Evolutionary conservation across 768 basidiomycete genomes (phyloP).

Genomic region (Holtermannia corniformis): DNA sequence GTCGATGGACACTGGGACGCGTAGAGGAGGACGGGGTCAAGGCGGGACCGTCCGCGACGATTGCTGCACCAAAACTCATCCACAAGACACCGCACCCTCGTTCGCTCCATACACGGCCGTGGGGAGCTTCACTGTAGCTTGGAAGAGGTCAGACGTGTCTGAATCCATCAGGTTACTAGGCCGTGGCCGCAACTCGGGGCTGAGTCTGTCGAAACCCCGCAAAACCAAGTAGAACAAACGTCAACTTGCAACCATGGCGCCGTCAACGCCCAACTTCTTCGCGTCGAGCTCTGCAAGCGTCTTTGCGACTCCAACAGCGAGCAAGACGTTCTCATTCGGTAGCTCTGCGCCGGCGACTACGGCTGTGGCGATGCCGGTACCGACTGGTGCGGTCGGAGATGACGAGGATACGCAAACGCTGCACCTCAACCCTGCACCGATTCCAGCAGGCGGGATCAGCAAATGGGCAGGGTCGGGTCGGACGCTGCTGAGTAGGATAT

Average conservation of each 20-base stretch:
- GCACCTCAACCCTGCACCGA: conserved; percentile 20
- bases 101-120: too few relatives aligned
- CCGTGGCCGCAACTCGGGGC: too few relatives aligned
- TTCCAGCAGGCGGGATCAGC: conserved; percentile 8
- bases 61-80: background rate
- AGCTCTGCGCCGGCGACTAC: too few relatives aligned
- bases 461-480: conserved; percentile 24
- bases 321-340: background rate
- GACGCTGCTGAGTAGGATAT: conserved; percentile 10
- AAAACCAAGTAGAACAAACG: background rate
- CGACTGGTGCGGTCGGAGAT: too few relatives aligned
- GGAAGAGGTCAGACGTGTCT: too few relatives aligned
- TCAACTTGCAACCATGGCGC: background rate
- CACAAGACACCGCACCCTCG: too few relatives aligned
- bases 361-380: too few relatives aligned
- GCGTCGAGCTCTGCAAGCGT: background rate
- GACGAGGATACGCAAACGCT: conserved; percentile 2
- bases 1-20: too few relatives aligned
- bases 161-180: too few relatives aligned
- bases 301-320: background rate
- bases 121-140: too few relatives aligned
- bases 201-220: too few relatives aligned
- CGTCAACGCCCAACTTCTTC: background rate
- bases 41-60: background rate
- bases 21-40: too few relatives aligned